A percentile compares a stretch with the other conserved stretches of the same genome.
Evolutionary conservation across 148 eudicot species (phyloP).

Genomic region (Chenopodium berlandieri): DNA sequence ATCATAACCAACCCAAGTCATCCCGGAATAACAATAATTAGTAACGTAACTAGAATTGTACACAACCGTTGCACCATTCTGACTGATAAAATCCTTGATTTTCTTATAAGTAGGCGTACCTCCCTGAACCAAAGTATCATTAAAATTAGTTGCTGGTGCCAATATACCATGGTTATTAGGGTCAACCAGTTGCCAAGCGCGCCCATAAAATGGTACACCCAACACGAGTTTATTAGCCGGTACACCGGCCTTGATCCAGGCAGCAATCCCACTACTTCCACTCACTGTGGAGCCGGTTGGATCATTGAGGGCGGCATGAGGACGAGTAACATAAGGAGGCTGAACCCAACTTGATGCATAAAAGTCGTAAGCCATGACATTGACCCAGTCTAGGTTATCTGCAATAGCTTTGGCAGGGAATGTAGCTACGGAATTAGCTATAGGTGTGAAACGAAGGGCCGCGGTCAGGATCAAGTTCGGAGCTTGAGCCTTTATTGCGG

Average conservation of each 20-base stretch:
- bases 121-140: constrained; percentile 26
- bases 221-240: background rate
- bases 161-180: constrained; percentile 10
- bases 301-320: background rate
- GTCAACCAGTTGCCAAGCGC: background rate
- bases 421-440: constrained; percentile 7
- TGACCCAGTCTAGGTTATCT: constrained; percentile 45
- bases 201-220: background rate
- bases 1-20: constrained; percentile 65
- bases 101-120: constrained; percentile 15
- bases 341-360: constrained; percentile 17
- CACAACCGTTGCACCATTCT: constrained; percentile 31
- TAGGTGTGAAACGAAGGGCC: constrained; percentile 34
- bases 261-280: constrained; percentile 1
- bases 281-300: background rate
- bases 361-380: constrained; percentile 58
- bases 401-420: constrained; percentile 20
- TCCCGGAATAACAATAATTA: constrained; percentile 50
- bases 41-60: constrained; percentile 36
- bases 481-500: constrained; percentile 37
- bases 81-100: constrained; percentile 29
- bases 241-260: constrained; percentile 1
- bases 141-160: constrained; percentile 21
- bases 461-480: constrained; percentile 39
- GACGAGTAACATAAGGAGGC: background rate